Conservation (phyloP, 2,329 filamentous ascomycete genomes). For the Aschersonia sp. region DNA sequence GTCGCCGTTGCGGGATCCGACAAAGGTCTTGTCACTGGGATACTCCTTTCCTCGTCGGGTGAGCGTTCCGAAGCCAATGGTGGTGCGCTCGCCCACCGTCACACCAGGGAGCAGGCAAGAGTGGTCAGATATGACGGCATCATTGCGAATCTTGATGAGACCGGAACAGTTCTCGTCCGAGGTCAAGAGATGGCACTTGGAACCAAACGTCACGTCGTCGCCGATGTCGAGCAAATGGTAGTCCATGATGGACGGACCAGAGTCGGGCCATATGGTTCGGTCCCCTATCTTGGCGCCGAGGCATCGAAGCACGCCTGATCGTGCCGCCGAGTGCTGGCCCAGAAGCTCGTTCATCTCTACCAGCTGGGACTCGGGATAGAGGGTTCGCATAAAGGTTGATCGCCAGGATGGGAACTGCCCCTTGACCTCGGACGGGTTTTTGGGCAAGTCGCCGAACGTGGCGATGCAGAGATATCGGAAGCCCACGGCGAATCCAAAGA, state of each 20-base stretch:
- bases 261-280: conserved; percentile 42
- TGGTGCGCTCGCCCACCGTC: conserved; percentile 28
- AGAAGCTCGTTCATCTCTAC: conserved; percentile 33
- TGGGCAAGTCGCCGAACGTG: conserved; percentile 21
- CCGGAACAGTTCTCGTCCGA: conserved; percentile 35
- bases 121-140: conserved; percentile 41
- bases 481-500: conserved; percentile 25
- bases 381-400: conserved; percentile 24
- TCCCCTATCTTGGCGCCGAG: conserved; percentile 36
- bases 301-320: conserved; percentile 31
- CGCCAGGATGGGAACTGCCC: conserved; percentile 28
- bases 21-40: conserved; percentile 28
- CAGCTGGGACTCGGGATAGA: conserved; percentile 27
- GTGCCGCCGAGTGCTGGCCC: conserved; percentile 39
- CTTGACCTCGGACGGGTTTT: conserved; percentile 14
- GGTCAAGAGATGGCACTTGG: conserved; percentile 35
- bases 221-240: conserved; percentile 41
- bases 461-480: conserved; percentile 25
- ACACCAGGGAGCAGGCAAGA: conserved; percentile 36
- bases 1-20: conserved; percentile 37
- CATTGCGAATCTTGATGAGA: conserved; percentile 27
- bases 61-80: conserved; percentile 38
- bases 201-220: conserved; percentile 43
- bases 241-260: conserved; percentile 36
- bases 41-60: conserved; percentile 30